A percentile compares a stretch with the other conserved stretches of the same genome.
These are phyloP conservation scores for Pseudopediastrum boryanum DNA, from an alignment of 139 green algal genomes.

Conservation along the genomic window DNA sequence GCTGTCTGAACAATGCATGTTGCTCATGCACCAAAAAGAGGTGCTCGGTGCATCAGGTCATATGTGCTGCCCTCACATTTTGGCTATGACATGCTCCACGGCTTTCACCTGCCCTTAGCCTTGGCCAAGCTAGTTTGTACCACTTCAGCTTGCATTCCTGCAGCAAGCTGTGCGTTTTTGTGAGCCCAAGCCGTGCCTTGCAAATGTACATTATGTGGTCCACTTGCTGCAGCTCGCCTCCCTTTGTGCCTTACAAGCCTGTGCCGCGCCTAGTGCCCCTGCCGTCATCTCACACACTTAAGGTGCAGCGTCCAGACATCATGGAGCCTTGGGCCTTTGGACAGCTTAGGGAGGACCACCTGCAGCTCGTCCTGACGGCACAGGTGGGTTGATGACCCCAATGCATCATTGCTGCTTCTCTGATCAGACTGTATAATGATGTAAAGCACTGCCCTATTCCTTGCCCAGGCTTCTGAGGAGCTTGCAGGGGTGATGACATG, in stretches of 20 bases:
- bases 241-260: slow-evolving; percentile 74
- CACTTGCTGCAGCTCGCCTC: slow-evolving; percentile 41
- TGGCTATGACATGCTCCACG: too few relatives aligned
- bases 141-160: too few relatives aligned
- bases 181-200: not conserved
- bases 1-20: too few relatives aligned
- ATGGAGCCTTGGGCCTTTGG: slow-evolving; percentile 57
- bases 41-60: too few relatives aligned
- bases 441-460: too few relatives aligned
- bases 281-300: slow-evolving; percentile 64
- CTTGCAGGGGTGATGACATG: not conserved
- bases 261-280: slow-evolving; percentile 75
- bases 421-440: too few relatives aligned
- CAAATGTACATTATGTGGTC: not conserved
- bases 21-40: too few relatives aligned
- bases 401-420: not conserved
- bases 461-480: too few relatives aligned
- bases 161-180: not conserved
- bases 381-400: not conserved
- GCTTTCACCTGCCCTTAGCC: too few relatives aligned
- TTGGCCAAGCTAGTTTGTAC: too few relatives aligned
- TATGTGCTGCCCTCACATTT: too few relatives aligned
- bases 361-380: slow-evolving; percentile 64
- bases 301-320: slow-evolving; percentile 59
- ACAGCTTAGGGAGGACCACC: slow-evolving; percentile 70